These are phyloP conservation scores for Mycena citricolor DNA, from an alignment of 1,284 basidiomycete species.

Conservation along the genomic window DNA sequence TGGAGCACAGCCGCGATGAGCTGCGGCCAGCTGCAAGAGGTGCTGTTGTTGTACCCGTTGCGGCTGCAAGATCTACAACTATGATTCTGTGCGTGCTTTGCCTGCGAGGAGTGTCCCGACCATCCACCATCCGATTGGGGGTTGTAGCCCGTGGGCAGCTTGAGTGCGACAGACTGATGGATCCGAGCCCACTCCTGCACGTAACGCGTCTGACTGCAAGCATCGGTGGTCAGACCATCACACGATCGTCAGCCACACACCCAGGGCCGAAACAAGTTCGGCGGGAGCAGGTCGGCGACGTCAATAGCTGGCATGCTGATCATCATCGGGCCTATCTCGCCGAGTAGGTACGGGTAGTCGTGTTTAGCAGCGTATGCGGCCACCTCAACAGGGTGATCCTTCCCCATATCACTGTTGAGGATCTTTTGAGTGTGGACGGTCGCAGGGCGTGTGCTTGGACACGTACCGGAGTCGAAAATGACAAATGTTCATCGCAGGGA, in stretches of 20 bases:
- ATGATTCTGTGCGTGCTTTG: no score
- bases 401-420: slow-evolving; percentile 16
- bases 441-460: neutral
- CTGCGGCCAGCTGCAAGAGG: no score
- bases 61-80: no score
- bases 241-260: neutral
- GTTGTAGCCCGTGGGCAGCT: neutral
- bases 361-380: slow-evolving; percentile 13
- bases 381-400: slow-evolving; percentile 18
- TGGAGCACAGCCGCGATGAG: neutral
- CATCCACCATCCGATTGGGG: neutral
- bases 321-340: slow-evolving; percentile 10
- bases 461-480: slow-evolving; percentile 31
- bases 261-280: slow-evolving; percentile 8
- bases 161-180: neutral
- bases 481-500: slow-evolving; percentile 31
- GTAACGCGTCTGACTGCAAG: slow-evolving; percentile 22
- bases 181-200: slow-evolving; percentile 5
- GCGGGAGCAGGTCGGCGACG: slow-evolving; percentile 2
- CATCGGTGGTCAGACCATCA: no score
- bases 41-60: slow-evolving; percentile 25
- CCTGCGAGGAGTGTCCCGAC: no score
- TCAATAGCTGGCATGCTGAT: slow-evolving; percentile 1
- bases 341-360: slow-evolving; percentile 11
- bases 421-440: neutral